Percentiles rank a stretch among this genome's conserved stretches.
Conservation (phyloP, 805 yeast genomes). For the Pichia deserticola region DNA sequence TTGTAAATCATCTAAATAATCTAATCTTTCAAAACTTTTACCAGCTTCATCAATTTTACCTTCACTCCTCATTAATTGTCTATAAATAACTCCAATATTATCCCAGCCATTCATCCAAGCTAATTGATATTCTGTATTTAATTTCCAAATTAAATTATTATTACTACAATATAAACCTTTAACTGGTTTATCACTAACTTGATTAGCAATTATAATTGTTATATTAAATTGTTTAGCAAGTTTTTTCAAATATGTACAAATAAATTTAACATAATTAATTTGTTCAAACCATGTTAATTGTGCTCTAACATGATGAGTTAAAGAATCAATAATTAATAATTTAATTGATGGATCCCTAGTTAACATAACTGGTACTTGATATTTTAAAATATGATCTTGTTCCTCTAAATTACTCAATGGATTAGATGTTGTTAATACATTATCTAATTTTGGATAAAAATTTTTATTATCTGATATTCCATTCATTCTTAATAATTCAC, state of each 20-base stretch:
- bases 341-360: slow-evolving; percentile 35
- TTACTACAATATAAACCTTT: slow-evolving; percentile 21
- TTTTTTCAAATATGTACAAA: slow-evolving; percentile 41
- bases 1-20: slow-evolving; percentile 12
- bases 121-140: slow-evolving; percentile 53
- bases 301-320: slow-evolving; percentile 72
- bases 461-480: not conserved
- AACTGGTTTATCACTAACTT: slow-evolving; percentile 59
- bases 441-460: slow-evolving; percentile 28
- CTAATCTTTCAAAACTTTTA: slow-evolving; percentile 12
- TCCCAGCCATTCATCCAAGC: slow-evolving; percentile 79
- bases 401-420: slow-evolving; percentile 47
- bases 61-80: slow-evolving; percentile 20
- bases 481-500: not conserved
- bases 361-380: slow-evolving; percentile 59
- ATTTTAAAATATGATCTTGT: slow-evolving; percentile 64
- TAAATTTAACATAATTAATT: slow-evolving; percentile 33
- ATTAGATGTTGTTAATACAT: slow-evolving; percentile 24
- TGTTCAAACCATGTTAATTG: slow-evolving; percentile 43
- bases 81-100: slow-evolving; percentile 24
- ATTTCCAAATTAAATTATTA: slow-evolving; percentile 28
- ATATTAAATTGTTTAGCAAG: slow-evolving; percentile 42
- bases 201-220: slow-evolving; percentile 70
- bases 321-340: slow-evolving; percentile 68
- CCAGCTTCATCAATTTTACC: slow-evolving; percentile 13